Base-by-base conservation (phyloP, 73 alveolate genomes). In the Paramecium bursaria region DNA sequence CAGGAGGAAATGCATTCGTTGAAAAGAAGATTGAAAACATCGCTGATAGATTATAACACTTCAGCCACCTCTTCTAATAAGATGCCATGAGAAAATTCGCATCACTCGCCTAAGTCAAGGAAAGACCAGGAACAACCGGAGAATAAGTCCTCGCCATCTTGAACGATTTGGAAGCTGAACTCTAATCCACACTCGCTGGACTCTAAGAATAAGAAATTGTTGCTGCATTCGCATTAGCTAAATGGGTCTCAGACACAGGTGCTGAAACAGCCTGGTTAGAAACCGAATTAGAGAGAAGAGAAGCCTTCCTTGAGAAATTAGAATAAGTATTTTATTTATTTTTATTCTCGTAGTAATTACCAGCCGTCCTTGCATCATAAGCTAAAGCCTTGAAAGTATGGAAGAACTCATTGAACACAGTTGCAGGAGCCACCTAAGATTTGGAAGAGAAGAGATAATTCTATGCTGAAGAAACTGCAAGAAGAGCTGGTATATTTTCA, bases 51-150 rank as follows among this genome's bases (percentile, higher is more conserved):
- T 42, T 67, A 44, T 67, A 53, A 31, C 60, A 53, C 17, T 67
- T 39, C 57, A 67, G 82, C 35, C 82, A 67, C 82, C 82, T 67
- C 82, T 67, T 67, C 82, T 67, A 67, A 67, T 42, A 67, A 67
- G 82, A 67, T 42, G 82, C 82, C 60, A 10, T 67, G 11, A 13
- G 44, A n/a, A 67, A 67, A 42, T 67, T 67, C 82, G 33, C 33
- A 42, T 67, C 82, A 1, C 55, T 67, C 19, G 55, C 82, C 22
- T 42, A 67, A 67, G 60, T 67, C 50, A 67, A 67, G 15, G n/a
- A n/a, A n/a, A 67, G 82, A 67, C 60, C 33, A 35, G 82, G 82
- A 67, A 67, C 82, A 67, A 67, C 82, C 7, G 82, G 82, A 35
- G 82, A 67, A 67, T 42, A 67, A 67, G 82, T 67, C 21, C 82